Evolutionary conservation across 148 eudicot species (phyloP), one percentile per base, ranked within the genome.

Genomic region (Diospyros lotus): DNA sequence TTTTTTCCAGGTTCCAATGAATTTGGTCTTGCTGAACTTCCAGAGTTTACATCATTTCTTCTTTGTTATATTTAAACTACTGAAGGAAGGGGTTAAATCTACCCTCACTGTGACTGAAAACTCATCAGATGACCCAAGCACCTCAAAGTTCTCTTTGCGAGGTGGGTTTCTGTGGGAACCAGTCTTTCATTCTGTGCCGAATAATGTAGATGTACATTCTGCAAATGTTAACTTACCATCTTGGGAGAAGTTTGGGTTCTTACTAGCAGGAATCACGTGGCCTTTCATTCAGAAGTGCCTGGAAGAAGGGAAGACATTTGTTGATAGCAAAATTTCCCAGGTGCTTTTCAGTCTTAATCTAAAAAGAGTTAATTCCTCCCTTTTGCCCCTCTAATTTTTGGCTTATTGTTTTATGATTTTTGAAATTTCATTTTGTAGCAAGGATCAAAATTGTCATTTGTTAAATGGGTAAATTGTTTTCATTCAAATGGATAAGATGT

Each of bases 161-260:
- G 98, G 98, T 53, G 98, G 98, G 53, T 95, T 95, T 82, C 77
- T 95, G 76, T 82, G 77, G 81, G 91, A 89, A 65, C 87, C 90
- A 55, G 76, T 84, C 64, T 72, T 84, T 64, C 81, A 78, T 78
- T 78, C 87, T 81, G 12, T 82, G 76, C 75, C 76, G 59, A 66
- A 50, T 11, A 63, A 76, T 64, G 81, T 71, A 40, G 77, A 70
- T 73, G 68, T 74, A 55, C 75, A 79, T 72, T 41, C 75, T 38
- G 73, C 74, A 76, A 80, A 56, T 77, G 86, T 83, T 66, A 82
- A 82, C 64, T 82, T 85, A 60, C 74, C 77, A 48, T 46, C 69
- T 51, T 90, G 96, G 98, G 83, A 89, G 75, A 89, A 78, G 68
- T 95, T 95, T 79, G 64, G 83, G 76, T 85, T 76, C 77, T 84